These are phyloP conservation scores for Phalaenopsis aphrodite DNA, from an alignment of 106 monocot genomes.

Conservation along the genomic window DNA sequence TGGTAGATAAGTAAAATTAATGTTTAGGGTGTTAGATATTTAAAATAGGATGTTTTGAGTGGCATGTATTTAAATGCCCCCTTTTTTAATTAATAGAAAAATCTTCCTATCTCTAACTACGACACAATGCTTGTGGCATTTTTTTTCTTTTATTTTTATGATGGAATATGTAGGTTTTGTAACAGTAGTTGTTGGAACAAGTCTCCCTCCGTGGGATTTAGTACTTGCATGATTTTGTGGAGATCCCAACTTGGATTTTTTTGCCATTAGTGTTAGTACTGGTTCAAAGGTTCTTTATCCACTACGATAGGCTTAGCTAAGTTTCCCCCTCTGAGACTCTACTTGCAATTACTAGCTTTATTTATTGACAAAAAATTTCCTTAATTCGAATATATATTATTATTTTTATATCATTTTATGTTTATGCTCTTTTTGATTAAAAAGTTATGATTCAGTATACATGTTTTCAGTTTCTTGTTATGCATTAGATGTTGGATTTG, in stretches of 20 bases:
- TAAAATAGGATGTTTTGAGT: no score
- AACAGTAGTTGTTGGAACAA: no score
- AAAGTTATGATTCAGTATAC: background rate
- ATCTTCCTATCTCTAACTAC: no score
- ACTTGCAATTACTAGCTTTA: background rate
- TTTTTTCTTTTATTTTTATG: background rate
- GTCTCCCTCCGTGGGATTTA: background rate
- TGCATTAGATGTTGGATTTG: background rate
- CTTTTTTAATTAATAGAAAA: no score
- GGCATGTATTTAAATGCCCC: no score
- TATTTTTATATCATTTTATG: background rate
- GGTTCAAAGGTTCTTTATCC: background rate
- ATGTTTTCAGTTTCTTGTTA: constrained; percentile 2
- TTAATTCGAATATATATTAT: background rate
- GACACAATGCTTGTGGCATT: no score
- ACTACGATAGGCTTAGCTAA: background rate
- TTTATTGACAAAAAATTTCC: background rate
- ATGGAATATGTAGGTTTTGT: background rate
- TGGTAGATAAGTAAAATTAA: no score
- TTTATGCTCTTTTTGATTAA: background rate
- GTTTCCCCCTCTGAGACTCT: background rate
- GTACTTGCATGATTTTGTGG: background rate
- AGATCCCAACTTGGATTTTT: background rate
- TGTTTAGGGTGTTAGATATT: no score
- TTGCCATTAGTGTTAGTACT: background rate